Percentiles rank a stretch among this genome's conserved stretches.
phyloP scores from a whole-genome alignment of 331 rosid genomes.

The Ulmus americana region DNA sequence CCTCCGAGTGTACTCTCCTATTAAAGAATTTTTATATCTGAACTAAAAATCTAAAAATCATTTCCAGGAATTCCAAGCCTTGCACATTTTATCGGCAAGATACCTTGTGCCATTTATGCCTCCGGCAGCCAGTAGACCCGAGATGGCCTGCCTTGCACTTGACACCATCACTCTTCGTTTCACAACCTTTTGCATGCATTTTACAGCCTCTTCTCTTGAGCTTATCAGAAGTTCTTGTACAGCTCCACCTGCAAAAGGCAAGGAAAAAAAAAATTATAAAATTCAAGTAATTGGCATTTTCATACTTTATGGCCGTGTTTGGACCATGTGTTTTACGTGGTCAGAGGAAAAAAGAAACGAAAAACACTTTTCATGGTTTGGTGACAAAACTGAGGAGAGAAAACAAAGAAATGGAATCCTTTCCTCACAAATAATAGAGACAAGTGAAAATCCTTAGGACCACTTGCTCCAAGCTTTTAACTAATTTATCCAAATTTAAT shows the following conservation, averaged over 20 bases:
- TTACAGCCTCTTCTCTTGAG: slow-evolving; percentile 65
- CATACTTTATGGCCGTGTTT: too few relatives aligned
- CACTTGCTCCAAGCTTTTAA: background rate
- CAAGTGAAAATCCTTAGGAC: background rate
- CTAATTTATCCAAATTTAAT: too few relatives aligned
- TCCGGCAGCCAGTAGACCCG: slow-evolving; percentile 73
- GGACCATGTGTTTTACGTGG: too few relatives aligned
- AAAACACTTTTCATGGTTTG: too few relatives aligned
- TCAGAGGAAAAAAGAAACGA: too few relatives aligned
- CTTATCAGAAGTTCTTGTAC: slow-evolving; percentile 33
- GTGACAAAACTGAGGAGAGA: background rate
- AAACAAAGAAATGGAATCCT: background rate
- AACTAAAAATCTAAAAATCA: slow-evolving; percentile 13
- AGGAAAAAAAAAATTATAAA: background rate
- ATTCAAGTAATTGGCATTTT: background rate
- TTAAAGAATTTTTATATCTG: too few relatives aligned
- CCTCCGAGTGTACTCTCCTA: too few relatives aligned
- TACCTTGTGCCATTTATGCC: slow-evolving; percentile 60
- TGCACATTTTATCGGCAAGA: slow-evolving; percentile 55
- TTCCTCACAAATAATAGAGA: background rate
- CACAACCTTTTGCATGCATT: slow-evolving; percentile 60
- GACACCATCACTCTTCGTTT: slow-evolving; percentile 73
- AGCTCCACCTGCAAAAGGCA: slow-evolving; percentile 41
- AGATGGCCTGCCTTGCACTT: slow-evolving; percentile 81
- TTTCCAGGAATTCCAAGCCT: slow-evolving; percentile 78